Conservation (phyloP, 2,329 filamentous ascomycete species). For the Hypoxylon sp. region DNA sequence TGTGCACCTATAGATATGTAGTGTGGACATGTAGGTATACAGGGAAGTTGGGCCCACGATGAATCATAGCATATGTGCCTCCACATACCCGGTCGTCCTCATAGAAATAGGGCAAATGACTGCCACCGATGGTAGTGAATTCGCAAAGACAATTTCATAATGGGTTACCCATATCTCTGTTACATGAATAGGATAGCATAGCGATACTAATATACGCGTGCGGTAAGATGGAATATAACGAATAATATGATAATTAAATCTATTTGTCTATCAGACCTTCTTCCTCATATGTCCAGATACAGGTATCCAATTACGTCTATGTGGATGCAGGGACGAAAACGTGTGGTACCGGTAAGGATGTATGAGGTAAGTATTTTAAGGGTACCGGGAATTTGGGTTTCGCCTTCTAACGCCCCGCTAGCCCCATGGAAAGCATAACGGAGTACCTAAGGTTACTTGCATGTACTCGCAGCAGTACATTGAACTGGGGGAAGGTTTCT, state of each 20-base stretch:
- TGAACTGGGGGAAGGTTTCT: conserved; percentile 14
- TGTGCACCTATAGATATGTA: not conserved
- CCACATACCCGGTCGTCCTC: too few species aligned
- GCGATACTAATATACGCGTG: too few species aligned
- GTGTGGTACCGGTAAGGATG: not conserved
- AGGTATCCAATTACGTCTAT: not conserved
- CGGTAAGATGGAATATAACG: too few species aligned
- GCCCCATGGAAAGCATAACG: not conserved
- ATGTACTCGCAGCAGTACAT: conserved; percentile 4
- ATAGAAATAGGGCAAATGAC: not conserved
- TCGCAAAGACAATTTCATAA: too few species aligned
- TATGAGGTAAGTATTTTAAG: not conserved
- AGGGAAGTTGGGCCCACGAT: too few species aligned
- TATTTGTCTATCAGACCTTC: too few species aligned
- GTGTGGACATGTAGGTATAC: too few species aligned
- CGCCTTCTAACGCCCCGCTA: not conserved
- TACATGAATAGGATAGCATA: too few species aligned
- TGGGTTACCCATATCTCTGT: too few species aligned
- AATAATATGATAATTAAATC: too few species aligned
- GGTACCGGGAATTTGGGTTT: not conserved
- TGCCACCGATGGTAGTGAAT: not conserved
- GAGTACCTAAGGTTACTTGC: not conserved
- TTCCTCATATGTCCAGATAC: too few species aligned
- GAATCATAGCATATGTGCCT: not conserved
- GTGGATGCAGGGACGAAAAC: not conserved